Base-by-base conservation (phyloP, 164 flowering plant genomes). In the Nymphaea colorata region DNA sequence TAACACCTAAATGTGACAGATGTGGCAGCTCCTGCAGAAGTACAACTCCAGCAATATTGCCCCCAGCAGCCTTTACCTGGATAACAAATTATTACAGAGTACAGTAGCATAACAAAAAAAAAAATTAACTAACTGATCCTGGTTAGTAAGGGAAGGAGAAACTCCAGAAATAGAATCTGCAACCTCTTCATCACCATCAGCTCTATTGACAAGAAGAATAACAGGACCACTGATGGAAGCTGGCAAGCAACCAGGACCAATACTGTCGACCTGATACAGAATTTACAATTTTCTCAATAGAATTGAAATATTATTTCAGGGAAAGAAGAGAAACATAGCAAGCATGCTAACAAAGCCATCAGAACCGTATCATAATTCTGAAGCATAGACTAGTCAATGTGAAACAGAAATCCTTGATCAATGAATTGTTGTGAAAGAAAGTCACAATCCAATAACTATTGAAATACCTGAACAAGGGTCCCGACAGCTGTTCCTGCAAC, bases 181-280 rank as follows among this genome's bases (percentile, higher is more conserved):
- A 77, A 93, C 98, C 98, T 93, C 98, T 66, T 93, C 98, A 75
- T 93, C 98, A 61, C 98, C 98, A 80, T 91, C 94, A 70, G 98
- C 98, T 83, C 76, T 93, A 73, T 79, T 85, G 70, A 91, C 98
- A 70, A 91, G 76, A 67, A 93, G 96, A 82, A 93, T 84, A 66
- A 93, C 74, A 62, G 98, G 90, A 69, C 87, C 98, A 15, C 74
- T 55, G 4, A 67, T 74, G 61, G 93, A 77, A 65, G 83, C 69
- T 69, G 96, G 84, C 60, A 91, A 57, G 63, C 88, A 82, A 67
- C 96, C 96, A 65, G 97, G 94, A 43, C 78, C 75, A 69, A 93
- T 90, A 65, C 80, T 86, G 55, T 91, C 96, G 67, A 89, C 97
- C 97, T 93, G 82, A 70, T 61, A 61, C 2, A 25, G 5, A 10